Base-by-base conservation (phyloP, 192 early-diverging fungal genomes). In the Backusella psychrophila region DNA sequence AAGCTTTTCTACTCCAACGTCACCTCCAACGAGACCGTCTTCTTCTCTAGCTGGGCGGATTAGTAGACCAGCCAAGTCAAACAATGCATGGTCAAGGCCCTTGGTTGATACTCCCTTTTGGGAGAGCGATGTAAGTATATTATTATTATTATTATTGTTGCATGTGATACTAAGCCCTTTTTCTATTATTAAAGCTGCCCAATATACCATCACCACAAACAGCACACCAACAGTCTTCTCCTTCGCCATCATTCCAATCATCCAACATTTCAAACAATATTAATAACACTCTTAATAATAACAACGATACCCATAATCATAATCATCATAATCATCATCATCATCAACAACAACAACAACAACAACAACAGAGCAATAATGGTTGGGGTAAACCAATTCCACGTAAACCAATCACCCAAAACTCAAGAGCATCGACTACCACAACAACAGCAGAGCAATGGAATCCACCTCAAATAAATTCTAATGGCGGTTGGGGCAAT, bases 41-140 rank as follows among this genome's bases (percentile, higher is more conserved):
- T 14, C 26, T 4, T 29, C 21, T 14, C 23, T 29, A 9, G 26
- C 9, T 63, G 26, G 56, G 23, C 56, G 56, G 9, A 26, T 63
- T 1, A 29, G 56, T 63, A 63, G 56, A 63, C 56, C 56, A 29
- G 56, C 23, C 19, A 4, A n/a, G 46, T 17, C 46, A 63, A 63
- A 39, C 36, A 69, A 42, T 69, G 42, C 9, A 5, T 71, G 70
- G 70, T 71, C 39, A 15, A 36, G 8, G 0, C 39, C 39, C 0
- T 49, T 71, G 8, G 70, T 49, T 5, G 19, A 44, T 49, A 39
- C 35, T 8, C 70, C 70, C 41, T 71, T 71, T 44, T 71, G 70
- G 70, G 68, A 69, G 19, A 69, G 56, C 12, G 56, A 63, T 63
- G 56, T 63, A 63, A 63, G 56, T 26, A 12, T 21, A 70, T 31